These are phyloP conservation scores for Lippia alba DNA, from an alignment of 305 asterid genomes.

Conservation along the genomic window DNA sequence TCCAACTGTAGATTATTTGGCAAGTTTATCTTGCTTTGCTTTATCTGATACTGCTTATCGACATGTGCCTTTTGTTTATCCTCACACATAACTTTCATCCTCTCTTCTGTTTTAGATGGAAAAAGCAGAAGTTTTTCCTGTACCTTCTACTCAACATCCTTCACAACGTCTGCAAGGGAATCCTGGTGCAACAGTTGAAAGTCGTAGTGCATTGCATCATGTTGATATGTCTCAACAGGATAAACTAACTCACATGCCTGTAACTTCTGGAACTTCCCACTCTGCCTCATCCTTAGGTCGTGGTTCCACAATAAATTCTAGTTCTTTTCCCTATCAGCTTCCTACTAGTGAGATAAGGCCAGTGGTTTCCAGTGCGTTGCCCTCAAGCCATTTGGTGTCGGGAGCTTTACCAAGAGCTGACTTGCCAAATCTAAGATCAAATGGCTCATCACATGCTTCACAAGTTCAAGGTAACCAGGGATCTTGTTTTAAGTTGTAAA, in stretches of 20 bases:
- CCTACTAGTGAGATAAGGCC: constrained; percentile 92
- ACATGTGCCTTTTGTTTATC: constrained; percentile 16
- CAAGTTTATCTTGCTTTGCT: constrained; percentile 11
- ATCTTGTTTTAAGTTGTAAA: constrained; percentile 26
- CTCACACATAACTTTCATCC: constrained; percentile 20
- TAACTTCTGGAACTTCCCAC: constrained; percentile 59
- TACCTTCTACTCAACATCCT: constrained; percentile 57
- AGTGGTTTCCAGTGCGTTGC: constrained; percentile 52
- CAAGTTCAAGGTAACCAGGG: constrained; percentile 69
- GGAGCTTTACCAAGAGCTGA: constrained; percentile 64
- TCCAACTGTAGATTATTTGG: neutral
- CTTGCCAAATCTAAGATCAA: constrained; percentile 61
- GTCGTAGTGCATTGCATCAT: constrained; percentile 48
- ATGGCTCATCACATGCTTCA: constrained; percentile 62
- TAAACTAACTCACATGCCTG: constrained; percentile 55
- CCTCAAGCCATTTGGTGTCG: constrained; percentile 63
- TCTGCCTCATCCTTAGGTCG: constrained; percentile 52
- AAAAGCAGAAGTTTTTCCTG: constrained; percentile 62
- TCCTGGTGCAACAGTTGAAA: constrained; percentile 58
- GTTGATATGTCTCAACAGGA: constrained; percentile 63
- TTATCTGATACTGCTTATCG: constrained; percentile 14
- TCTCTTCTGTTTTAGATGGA: constrained; percentile 68
- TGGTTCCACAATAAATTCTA: constrained; percentile 47
- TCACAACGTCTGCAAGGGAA: constrained; percentile 55
- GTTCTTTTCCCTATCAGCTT: constrained; percentile 80